Evolutionary conservation across 2,329 filamentous ascomycete species (phyloP).

Genomic region (Sporothrix inflata): DNA sequence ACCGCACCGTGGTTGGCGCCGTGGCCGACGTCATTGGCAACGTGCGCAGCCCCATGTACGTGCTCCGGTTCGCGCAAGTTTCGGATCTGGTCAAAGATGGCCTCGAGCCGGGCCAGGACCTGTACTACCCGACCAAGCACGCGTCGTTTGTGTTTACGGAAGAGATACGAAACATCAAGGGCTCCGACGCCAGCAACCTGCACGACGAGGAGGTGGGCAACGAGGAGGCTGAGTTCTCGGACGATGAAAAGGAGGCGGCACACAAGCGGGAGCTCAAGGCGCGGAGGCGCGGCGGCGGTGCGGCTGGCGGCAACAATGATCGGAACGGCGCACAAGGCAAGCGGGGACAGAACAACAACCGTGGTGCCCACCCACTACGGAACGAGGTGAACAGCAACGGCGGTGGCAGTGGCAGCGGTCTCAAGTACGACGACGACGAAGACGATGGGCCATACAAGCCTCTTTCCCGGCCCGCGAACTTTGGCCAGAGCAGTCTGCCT

Average conservation of each 20-base stretch:
- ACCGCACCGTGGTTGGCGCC: constrained; percentile 76
- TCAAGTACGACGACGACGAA: constrained; percentile 67
- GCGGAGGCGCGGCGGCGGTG: constrained; percentile 59
- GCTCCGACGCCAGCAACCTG: constrained; percentile 91
- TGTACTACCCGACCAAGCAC: constrained; percentile 80
- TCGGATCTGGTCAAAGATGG: constrained; percentile 66
- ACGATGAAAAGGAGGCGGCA: constrained; percentile 91
- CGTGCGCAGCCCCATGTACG: constrained; percentile 85
- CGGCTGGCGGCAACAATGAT: constrained; percentile 39
- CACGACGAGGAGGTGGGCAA: constrained; percentile 88
- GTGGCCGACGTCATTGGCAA: constrained; percentile 86
- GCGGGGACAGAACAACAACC: constrained; percentile 1
- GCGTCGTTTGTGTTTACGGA: constrained; percentile 87
- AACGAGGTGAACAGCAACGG: constrained; percentile 42
- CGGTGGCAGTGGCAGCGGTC: constrained; percentile 43
- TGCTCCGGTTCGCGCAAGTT: constrained; percentile 69
- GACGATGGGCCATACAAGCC: constrained; percentile 73
- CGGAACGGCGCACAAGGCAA: constrained; percentile 5
- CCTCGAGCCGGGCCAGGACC: constrained; percentile 67
- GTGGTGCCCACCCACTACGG: constrained; percentile 42
- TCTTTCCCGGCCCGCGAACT: constrained; percentile 67
- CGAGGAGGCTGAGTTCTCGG: constrained; percentile 92
- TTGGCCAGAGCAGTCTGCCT: constrained; percentile 54
- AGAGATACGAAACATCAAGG: constrained; percentile 76
- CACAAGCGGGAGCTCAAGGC: constrained; percentile 72